phyloP scores from a whole-genome alignment of 2,329 filamentous ascomycete genomes.

The Boeremia lycopersici region DNA sequence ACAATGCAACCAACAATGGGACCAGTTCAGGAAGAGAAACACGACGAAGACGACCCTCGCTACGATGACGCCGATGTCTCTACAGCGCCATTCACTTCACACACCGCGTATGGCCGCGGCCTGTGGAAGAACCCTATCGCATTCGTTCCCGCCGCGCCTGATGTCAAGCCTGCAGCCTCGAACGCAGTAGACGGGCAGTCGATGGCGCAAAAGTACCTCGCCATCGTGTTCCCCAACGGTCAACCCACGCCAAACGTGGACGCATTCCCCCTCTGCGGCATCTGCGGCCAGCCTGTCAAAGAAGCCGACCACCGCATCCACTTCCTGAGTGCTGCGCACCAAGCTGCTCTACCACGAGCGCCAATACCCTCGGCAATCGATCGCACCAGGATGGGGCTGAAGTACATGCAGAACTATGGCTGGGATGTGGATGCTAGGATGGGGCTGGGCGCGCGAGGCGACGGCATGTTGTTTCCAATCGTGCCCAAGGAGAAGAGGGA shows the following conservation, averaged over 20 bases:
- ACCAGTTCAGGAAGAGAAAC: constrained; percentile 6
- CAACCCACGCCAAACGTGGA: constrained; percentile 27
- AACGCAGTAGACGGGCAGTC: constrained; percentile 54
- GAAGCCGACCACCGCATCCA: constrained; percentile 53
- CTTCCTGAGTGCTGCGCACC: constrained; percentile 67
- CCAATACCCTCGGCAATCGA: constrained; percentile 75
- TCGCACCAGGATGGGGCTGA: constrained; percentile 71
- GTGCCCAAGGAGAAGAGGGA: constrained; percentile 75
- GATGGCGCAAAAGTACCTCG: constrained; percentile 68
- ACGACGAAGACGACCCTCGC: constrained; percentile 23
- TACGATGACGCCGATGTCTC: constrained; percentile 60
- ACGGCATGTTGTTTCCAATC: constrained; percentile 76
- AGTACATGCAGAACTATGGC: constrained; percentile 69
- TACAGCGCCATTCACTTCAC: constrained; percentile 62
- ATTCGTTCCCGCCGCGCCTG: constrained; percentile 60
- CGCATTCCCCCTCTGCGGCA: constrained; percentile 35
- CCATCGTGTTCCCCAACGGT: constrained; percentile 64
- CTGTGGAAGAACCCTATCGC: constrained; percentile 65
- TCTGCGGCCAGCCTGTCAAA: constrained; percentile 46
- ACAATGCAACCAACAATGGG: constrained; percentile 5
- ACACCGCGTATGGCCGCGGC: constrained; percentile 65
- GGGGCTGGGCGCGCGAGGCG: constrained; percentile 72
- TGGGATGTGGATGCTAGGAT: constrained; percentile 75
- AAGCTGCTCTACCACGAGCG: constrained; percentile 71
- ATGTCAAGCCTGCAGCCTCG: constrained; percentile 21